Conservation (phyloP, 805 yeast species). For the Wickerhamiella kurtzmanii region DNA sequence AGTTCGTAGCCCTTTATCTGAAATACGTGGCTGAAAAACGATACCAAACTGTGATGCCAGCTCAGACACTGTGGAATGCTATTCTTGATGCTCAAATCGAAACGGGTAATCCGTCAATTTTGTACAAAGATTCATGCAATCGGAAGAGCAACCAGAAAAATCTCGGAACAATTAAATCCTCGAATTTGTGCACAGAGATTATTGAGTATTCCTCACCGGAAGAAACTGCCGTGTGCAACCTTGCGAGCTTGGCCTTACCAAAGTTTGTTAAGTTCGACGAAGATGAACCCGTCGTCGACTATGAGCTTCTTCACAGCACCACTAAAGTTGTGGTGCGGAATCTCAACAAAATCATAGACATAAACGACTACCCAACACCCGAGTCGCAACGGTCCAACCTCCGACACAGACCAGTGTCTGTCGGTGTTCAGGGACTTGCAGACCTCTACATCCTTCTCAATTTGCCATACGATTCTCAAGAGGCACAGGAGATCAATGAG, state of each 20-base stretch:
- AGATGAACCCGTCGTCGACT: constrained; percentile 43
- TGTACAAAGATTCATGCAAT: constrained; percentile 93
- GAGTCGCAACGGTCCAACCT: constrained; percentile 57
- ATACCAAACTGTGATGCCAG: constrained; percentile 47
- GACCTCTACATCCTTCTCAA: constrained; percentile 66
- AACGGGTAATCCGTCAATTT: constrained; percentile 86
- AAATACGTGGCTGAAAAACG: constrained; percentile 56
- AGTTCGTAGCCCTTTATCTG: constrained; percentile 53
- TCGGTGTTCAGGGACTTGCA: constrained; percentile 93
- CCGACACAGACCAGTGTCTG: constrained; percentile 76
- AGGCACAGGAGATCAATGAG: constrained; percentile 56
- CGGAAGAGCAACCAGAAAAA: constrained; percentile 75
- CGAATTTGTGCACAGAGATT: constrained; percentile 85
- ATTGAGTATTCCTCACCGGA: constrained; percentile 76
- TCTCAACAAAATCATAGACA: constrained; percentile 69
- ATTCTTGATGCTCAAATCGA: constrained; percentile 83
- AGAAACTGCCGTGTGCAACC: constrained; percentile 87
- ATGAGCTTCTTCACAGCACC: constrained; percentile 53
- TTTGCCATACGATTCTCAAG: constrained; percentile 66
- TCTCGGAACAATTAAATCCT: constrained; percentile 78
- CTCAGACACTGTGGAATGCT: constrained; percentile 77
- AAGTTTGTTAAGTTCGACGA: constrained; percentile 55
- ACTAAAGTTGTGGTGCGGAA: constrained; percentile 63
- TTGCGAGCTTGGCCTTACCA: constrained; percentile 85
- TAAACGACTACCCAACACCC: constrained; percentile 65